These are phyloP conservation scores for Melaleuca quinquenervia DNA, from an alignment of 345 rosid genomes.

Conservation along the genomic window DNA sequence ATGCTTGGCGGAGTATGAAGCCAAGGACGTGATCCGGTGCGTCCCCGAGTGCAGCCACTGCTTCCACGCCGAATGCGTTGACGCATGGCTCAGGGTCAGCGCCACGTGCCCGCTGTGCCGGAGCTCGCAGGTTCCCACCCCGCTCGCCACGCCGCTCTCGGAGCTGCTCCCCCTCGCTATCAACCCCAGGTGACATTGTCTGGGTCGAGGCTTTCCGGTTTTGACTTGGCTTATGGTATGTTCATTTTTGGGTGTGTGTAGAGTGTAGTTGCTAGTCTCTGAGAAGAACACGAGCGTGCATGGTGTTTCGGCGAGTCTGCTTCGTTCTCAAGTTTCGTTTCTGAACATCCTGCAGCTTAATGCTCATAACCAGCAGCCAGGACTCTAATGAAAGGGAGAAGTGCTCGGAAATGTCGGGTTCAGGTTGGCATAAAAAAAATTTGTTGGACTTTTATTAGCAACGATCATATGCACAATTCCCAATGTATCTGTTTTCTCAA, in stretches of 20 bases:
- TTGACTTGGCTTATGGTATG: not conserved
- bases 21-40: constrained; percentile 37
- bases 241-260: not conserved
- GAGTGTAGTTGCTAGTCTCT: not conserved
- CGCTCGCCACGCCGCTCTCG: constrained; percentile 43
- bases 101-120: constrained; percentile 75
- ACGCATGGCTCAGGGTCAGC: constrained; percentile 57
- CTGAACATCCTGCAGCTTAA: not conserved
- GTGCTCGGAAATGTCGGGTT: not conserved
- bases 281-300: not conserved
- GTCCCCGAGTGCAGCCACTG: constrained; percentile 69
- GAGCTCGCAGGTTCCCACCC: constrained; percentile 42
- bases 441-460: not conserved
- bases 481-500: not conserved
- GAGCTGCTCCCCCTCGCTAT: constrained; percentile 41
- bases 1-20: constrained; percentile 47
- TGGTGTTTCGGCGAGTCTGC: not conserved
- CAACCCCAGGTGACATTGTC: constrained; percentile 29
- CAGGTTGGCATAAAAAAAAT: not conserved
- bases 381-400: not conserved
- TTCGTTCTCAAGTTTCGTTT: not conserved
- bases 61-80: constrained; percentile 60
- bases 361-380: not conserved
- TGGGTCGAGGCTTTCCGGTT: not conserved
- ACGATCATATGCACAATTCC: not conserved